Base-by-base conservation (phyloP, 1,139 yeast genomes). In the Yamadazyma sp. region DNA sequence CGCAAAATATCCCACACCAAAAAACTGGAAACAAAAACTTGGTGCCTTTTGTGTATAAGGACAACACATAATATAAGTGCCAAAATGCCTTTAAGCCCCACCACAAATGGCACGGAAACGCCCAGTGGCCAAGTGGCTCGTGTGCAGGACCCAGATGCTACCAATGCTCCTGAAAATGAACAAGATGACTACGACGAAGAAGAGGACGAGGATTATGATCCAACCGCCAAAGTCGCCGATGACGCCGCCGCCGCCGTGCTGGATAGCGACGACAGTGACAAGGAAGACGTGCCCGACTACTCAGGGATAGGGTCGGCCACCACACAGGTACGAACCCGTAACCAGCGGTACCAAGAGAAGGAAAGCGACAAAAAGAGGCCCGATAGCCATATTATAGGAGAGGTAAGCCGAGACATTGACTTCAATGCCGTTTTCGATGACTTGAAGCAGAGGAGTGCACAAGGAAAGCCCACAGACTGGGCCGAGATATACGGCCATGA, bases 191-290 rank as follows among this genome's bases (percentile, higher is more conserved):
- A 79, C 43, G 66, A 72, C 31, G 87, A 81, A 47, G 83, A 80
- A 38, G 87, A 81, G 31, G 86, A 81, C 44, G 84, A 78, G 38
- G 87, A 82, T 48, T 82, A 73, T 55, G 75, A 75, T 42, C 85
- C 85, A 5, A 64, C 62, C 8, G 58, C 55, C n/a, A 54, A 55
- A 33, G 53, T 9, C 9, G 58, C 48, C 3, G 60, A 50, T 9
- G 60, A 49, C 3, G 57, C 42, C 3, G 26, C 12, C 4, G 60
- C 56, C 2, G 62, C 53, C 12, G 22, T 6, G 22, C 61, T 56
- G 6, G 62, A 54, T 5, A 57, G 50, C 12, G 56, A 51, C 10
- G 60, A 53, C 12, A 56, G 51, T 10, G 60, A 53, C 10, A 57
- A 53, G 22, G 22, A 20, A 5, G 60, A 55, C 7, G 37, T 26